Conservation (phyloP, 2,329 filamentous ascomycete species). For the Aspergillus latus region DNA sequence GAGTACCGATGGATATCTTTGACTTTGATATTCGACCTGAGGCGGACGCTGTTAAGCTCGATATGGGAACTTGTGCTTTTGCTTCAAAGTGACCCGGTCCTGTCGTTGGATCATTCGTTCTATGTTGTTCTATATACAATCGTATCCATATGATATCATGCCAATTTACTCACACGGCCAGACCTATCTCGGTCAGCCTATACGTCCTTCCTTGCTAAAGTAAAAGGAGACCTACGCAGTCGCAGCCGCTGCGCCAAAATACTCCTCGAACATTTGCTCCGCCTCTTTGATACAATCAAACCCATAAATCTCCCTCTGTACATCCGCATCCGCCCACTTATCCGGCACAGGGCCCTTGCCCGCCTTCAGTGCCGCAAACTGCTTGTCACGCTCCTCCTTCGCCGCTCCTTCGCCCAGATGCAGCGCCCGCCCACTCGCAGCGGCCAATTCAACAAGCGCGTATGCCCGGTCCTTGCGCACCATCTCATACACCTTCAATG, state of each 20-base stretch:
- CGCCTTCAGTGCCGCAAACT: conserved; percentile 55
- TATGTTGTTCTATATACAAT: conserved; percentile 3
- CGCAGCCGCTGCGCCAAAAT: conserved; percentile 7
- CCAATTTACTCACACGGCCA: conserved; percentile 6
- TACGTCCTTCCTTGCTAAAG: neutral
- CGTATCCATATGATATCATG: neutral
- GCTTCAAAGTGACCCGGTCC: conserved; percentile 31
- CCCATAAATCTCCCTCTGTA: conserved; percentile 66
- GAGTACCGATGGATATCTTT: conserved; percentile 89
- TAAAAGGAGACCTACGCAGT: conserved; percentile 14
- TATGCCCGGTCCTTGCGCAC: conserved; percentile 59
- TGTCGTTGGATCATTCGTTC: conserved; percentile 1
- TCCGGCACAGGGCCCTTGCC: conserved; percentile 54
- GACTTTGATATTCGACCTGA: conserved; percentile 84
- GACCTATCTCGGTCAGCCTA: conserved; percentile 5
- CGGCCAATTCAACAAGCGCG: conserved; percentile 57
- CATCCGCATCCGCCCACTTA: conserved; percentile 70
- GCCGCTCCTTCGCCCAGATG: conserved; percentile 60
- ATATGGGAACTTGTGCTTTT: conserved; percentile 72
- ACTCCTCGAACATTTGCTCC: conserved; percentile 40
- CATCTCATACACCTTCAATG: conserved; percentile 57
- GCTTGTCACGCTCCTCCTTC: conserved; percentile 58
- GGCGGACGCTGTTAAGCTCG: conserved; percentile 58
- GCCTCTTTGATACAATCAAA: conserved; percentile 61
- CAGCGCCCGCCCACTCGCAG: conserved; percentile 54